phyloP scores from a whole-genome alignment of 1,139 yeast species.

The Suhomyces ambrosiae region DNA sequence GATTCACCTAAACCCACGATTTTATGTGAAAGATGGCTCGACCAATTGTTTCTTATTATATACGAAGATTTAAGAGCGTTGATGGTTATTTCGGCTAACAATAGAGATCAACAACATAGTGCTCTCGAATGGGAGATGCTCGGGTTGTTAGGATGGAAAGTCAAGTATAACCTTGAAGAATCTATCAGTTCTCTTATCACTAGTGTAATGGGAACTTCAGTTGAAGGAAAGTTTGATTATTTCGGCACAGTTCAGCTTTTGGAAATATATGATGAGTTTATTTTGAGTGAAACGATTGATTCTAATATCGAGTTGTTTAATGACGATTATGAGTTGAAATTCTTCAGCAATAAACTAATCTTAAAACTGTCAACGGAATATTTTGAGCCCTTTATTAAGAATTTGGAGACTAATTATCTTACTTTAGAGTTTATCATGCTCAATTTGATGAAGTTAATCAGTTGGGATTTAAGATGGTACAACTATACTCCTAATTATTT shows the following conservation, averaged over 20 bases:
- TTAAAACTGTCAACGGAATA: slow-evolving; percentile 28
- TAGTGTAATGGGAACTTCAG: slow-evolving; percentile 37
- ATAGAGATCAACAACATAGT: slow-evolving; percentile 37
- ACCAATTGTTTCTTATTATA: slow-evolving; percentile 39
- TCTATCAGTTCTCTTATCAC: slow-evolving; percentile 45
- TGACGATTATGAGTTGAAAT: slow-evolving; percentile 32
- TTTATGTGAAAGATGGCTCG: slow-evolving; percentile 42
- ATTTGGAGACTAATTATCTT: slow-evolving; percentile 33
- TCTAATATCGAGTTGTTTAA: slow-evolving; percentile 34
- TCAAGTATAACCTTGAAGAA: slow-evolving; percentile 41
- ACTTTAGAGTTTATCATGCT: slow-evolving; percentile 39
- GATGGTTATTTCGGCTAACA: slow-evolving; percentile 27
- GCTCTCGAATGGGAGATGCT: slow-evolving; percentile 48
- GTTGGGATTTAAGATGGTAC: slow-evolving; percentile 50
- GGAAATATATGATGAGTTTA: slow-evolving; percentile 44
- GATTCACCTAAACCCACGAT: slow-evolving; percentile 10
- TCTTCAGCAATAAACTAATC: slow-evolving; percentile 39
- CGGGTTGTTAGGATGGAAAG: slow-evolving; percentile 46
- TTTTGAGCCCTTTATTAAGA: slow-evolving; percentile 26
- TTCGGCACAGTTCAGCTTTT: slow-evolving; percentile 42
- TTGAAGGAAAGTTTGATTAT: slow-evolving; percentile 41
- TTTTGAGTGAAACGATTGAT: slow-evolving; percentile 35
- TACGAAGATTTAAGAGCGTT: slow-evolving; percentile 43
- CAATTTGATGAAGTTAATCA: slow-evolving; percentile 35
- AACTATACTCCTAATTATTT: slow-evolving; percentile 39